Evolutionary conservation across 1,284 basidiomycete genomes (phyloP).

Genomic region (Coniophora puteana): DNA sequence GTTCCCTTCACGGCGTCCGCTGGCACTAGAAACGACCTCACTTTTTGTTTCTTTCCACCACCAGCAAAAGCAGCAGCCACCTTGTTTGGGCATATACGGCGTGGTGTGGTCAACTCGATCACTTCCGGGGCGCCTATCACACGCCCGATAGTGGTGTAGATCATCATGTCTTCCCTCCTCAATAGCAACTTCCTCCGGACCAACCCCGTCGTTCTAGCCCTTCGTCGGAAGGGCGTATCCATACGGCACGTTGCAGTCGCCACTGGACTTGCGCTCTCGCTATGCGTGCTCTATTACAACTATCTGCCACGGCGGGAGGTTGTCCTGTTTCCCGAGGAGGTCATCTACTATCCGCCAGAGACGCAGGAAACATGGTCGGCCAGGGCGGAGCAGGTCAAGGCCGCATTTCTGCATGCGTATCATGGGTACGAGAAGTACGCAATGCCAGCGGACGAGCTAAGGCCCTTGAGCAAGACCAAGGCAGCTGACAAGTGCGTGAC

Average conservation of each 20-base stretch:
- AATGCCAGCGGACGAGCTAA: slow-evolving; percentile 57
- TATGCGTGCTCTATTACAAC: slow-evolving; percentile 14
- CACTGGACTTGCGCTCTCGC: slow-evolving; percentile 17
- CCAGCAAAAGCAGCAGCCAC: no score
- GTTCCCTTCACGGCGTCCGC: no score
- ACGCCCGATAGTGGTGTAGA: no score
- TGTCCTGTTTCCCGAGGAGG: slow-evolving; percentile 9
- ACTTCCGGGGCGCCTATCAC: no score
- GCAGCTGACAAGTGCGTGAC: slow-evolving; percentile 48
- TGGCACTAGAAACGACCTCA: no score
- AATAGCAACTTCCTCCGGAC: slow-evolving; percentile 2
- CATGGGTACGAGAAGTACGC: slow-evolving; percentile 56
- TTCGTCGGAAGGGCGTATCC: slow-evolving; percentile 20
- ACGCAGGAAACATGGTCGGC: slow-evolving; percentile 41
- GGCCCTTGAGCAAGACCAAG: slow-evolving; percentile 44
- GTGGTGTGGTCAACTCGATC: no score
- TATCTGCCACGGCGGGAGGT: slow-evolving; percentile 4
- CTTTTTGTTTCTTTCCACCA: no score
- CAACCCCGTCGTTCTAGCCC: not conserved
- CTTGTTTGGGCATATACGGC: no score
- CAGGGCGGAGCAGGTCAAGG: slow-evolving; percentile 53
- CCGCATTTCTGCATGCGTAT: slow-evolving; percentile 64
- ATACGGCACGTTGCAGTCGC: slow-evolving; percentile 25
- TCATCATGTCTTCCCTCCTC: slow-evolving; percentile 6
- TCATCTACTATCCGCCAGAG: slow-evolving; percentile 20